Base-by-base conservation (phyloP, 2,329 filamentous ascomycete species). In the Colletotrichum echinochloae region DNA sequence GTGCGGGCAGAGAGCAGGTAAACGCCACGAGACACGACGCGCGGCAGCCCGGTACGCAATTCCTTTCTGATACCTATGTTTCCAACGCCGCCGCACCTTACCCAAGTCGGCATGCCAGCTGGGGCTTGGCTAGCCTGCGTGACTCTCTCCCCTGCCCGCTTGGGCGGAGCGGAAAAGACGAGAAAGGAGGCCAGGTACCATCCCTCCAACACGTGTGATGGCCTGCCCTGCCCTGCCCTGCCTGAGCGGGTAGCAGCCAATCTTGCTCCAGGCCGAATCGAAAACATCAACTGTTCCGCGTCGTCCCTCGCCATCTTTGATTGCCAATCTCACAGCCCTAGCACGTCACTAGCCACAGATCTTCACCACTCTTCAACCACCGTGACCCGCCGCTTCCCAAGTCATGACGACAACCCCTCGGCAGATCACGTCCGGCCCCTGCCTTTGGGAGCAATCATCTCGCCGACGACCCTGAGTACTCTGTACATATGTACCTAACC, bases 301-400 rank as follows among this genome's bases (percentile, higher is more conserved):
- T 37, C 12, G 14, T 39, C 46, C 39, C 54, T 69, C 51, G 62
- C 67, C 63, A 61, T 51, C 46, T 26, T 35, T 49, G n/a, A 23
- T 48, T 33, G 61, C 35, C 33, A 33, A 49, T 65, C 12, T 28
- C 41, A 51, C 69, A 68, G 68, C 68, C 68, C 56, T 69, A 68
- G 26, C 64, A 73, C 68, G 71, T 73, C 68, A 73, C 71, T 64
- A 71, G 67, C 71, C 71, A 72, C 68, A 66, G 66, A 70, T 70
- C 65, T 66, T 59, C 70, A 60, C n/a, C 18, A 49, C 57, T 70
- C 63, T 60, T 48, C 37, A 62, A 65, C 69, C 46, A 49, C 51
- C 41, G 57, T 70, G 57, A 66, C 67, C 67, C 67, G 56, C 67
- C 20, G 16, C 60, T 37, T 20, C 55, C 39, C 41, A 30, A 41